phyloP scores from a whole-genome alignment of 345 rosid species.

The Acer saccharum region DNA sequence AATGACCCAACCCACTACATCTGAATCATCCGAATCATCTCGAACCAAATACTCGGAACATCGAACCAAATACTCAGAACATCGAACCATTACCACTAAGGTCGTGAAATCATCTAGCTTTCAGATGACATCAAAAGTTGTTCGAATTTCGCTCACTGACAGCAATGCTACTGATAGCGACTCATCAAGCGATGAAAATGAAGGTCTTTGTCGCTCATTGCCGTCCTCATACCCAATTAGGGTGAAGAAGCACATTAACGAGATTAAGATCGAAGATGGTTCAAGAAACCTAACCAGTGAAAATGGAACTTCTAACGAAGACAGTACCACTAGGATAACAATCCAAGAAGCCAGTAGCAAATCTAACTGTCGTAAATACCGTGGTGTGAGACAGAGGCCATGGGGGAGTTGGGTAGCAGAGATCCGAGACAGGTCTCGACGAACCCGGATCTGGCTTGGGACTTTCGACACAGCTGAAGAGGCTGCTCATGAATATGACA shows the following conservation, averaged over 20 bases:
- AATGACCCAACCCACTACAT: slow-evolving; percentile 17
- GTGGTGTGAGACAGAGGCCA: slow-evolving; percentile 69
- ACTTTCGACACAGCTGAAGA: slow-evolving; percentile 74
- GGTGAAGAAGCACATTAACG: slow-evolving; percentile 56
- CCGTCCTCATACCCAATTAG: slow-evolving; percentile 10
- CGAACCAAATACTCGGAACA: slow-evolving; percentile 32
- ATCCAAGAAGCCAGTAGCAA: slow-evolving; percentile 1
- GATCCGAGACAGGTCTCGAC: slow-evolving; percentile 60
- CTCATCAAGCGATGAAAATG: slow-evolving; percentile 66
- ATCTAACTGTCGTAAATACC: slow-evolving; percentile 36
- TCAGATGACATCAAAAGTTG: slow-evolving; percentile 31
- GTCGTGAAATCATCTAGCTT: slow-evolving; percentile 19
- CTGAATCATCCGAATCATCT: neutral
- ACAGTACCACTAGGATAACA: neutral
- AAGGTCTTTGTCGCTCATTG: slow-evolving; percentile 1
- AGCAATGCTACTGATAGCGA: slow-evolving; percentile 56
- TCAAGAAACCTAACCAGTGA: neutral
- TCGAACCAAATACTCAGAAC: slow-evolving; percentile 24
- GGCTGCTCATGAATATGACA: slow-evolving; percentile 74
- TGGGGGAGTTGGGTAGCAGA: slow-evolving; percentile 89
- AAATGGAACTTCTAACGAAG: slow-evolving; percentile 1
- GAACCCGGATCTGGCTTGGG: slow-evolving; percentile 62
- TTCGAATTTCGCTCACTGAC: slow-evolving; percentile 56
- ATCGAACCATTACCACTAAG: slow-evolving; percentile 38
- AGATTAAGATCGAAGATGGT: slow-evolving; percentile 46